Conservation (phyloP, 805 yeast genomes). For the Naumovozyma dairenensis region DNA sequence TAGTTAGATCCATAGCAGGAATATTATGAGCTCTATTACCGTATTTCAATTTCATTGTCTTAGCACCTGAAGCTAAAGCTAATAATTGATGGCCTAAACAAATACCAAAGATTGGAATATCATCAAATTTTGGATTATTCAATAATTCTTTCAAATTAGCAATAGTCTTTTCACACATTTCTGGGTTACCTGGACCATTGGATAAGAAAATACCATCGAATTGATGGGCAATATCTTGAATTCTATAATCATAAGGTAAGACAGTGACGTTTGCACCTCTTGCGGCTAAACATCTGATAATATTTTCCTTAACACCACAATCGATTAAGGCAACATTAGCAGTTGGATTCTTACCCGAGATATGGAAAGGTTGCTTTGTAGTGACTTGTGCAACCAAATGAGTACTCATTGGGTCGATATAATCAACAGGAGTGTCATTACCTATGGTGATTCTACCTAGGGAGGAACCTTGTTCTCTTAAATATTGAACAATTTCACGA, state of each 20-base stretch:
- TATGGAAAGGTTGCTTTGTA: conserved; percentile 90
- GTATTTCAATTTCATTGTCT: conserved; percentile 84
- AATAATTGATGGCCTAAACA: conserved; percentile 96
- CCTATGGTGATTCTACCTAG: conserved; percentile 85
- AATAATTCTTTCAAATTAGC: conserved; percentile 63
- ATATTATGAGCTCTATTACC: conserved; percentile 99
- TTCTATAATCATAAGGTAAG: conserved; percentile 91
- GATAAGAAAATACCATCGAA: conserved; percentile 93
- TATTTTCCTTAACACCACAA: conserved; percentile 98
- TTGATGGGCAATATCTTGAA: conserved; percentile 79
- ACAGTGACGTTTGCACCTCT: conserved; percentile 96
- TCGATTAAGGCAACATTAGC: conserved; percentile 84
- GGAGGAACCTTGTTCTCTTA: conserved; percentile 94
- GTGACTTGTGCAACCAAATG: conserved; percentile 90
- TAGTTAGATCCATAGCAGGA: conserved; percentile 81
- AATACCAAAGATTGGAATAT: conserved; percentile 91
- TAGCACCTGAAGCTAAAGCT: conserved; percentile 91
- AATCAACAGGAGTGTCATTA: conserved; percentile 34
- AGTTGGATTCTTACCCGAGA: conserved; percentile 43
- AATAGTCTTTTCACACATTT: conserved; percentile 75
- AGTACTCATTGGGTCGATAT: conserved; percentile 80
- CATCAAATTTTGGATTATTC: conserved; percentile 40
- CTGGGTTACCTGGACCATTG: conserved; percentile 97
- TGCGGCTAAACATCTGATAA: conserved; percentile 81
- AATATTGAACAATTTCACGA: conserved; percentile 80